Conservation (phyloP, 1,284 basidiomycete genomes). For the Inonotus obliquus region DNA sequence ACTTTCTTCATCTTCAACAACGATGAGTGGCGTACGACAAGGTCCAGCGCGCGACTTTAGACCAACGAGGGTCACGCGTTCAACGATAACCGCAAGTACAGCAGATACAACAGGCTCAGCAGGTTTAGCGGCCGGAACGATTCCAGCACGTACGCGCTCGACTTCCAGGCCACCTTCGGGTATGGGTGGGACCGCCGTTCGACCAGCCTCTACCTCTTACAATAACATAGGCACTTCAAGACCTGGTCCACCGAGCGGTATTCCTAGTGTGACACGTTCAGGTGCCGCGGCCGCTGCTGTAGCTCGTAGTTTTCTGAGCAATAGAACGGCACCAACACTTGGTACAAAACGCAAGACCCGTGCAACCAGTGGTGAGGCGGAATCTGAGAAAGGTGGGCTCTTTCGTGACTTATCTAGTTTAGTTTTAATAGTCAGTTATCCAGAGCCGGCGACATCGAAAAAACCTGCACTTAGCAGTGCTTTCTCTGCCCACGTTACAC, state of each 20-base stretch:
- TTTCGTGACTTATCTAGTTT: not conserved
- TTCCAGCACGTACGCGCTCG: not conserved
- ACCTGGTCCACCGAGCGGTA: not conserved
- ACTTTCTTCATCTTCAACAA: no score
- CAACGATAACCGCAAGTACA: not conserved
- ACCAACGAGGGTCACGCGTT: slow-evolving; percentile 1
- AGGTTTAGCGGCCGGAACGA: not conserved
- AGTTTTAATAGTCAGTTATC: not conserved
- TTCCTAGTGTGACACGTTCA: not conserved
- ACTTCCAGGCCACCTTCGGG: not conserved
- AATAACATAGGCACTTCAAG: no score
- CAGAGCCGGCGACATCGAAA: slow-evolving; percentile 11
- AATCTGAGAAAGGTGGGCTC: slow-evolving; percentile 7
- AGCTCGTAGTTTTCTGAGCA: not conserved
- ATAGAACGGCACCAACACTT: not conserved
- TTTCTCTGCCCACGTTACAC: slow-evolving; percentile 10
- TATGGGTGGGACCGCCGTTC: not conserved
- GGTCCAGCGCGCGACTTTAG: not conserved
- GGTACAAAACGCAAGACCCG: slow-evolving; percentile 15
- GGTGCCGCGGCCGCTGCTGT: not conserved
- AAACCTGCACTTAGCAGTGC: slow-evolving; percentile 13
- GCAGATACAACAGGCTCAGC: not conserved
- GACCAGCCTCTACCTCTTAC: no score
- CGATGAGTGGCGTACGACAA: not conserved
- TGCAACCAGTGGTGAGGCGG: slow-evolving; percentile 3